phyloP scores from a whole-genome alignment of 1,284 basidiomycete species.

The Ustilago cynodontis region DNA sequence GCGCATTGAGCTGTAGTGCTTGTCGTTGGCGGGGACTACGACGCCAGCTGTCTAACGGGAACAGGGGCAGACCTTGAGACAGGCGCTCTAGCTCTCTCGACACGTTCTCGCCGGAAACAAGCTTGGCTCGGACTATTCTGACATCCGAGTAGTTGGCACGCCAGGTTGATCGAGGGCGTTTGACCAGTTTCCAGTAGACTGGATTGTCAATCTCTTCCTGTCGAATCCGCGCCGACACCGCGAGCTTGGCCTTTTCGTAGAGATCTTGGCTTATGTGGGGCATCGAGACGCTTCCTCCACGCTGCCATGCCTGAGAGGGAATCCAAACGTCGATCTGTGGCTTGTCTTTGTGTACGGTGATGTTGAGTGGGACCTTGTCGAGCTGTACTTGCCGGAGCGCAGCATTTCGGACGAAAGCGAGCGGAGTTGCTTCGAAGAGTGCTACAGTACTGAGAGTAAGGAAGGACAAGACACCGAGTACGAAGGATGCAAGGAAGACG shows the following conservation, averaged over 20 bases:
- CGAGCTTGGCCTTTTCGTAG: conserved; percentile 29
- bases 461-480: conserved; percentile 19
- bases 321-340: conserved; percentile 32
- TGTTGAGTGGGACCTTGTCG: conserved; percentile 33
- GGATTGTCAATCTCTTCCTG: conserved; percentile 25
- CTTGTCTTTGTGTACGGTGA: conserved; percentile 30
- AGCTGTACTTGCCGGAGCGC: conserved; percentile 27
- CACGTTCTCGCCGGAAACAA: conserved; percentile 28
- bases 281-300: conserved; percentile 1
- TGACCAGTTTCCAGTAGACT: conserved; percentile 31
- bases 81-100: conserved; percentile 30
- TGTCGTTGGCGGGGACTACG: not conserved
- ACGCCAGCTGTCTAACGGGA: conserved; percentile 19
- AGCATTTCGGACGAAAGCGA: conserved; percentile 26
- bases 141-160: conserved; percentile 32
- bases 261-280: conserved; percentile 20
- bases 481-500: conserved; percentile 22
- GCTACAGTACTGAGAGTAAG: conserved; percentile 20
- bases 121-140: conserved; percentile 26
- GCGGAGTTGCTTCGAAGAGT: conserved; percentile 20
- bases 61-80: conserved; percentile 30
- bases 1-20: not conserved
- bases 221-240: conserved; percentile 24
- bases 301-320: conserved; percentile 13
- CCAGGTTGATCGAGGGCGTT: conserved; percentile 14